Evolutionary conservation across 805 yeast species (phyloP), one percentile per base, ranked within the genome.

Genomic region (Myxozyma lipomycoides): DNA sequence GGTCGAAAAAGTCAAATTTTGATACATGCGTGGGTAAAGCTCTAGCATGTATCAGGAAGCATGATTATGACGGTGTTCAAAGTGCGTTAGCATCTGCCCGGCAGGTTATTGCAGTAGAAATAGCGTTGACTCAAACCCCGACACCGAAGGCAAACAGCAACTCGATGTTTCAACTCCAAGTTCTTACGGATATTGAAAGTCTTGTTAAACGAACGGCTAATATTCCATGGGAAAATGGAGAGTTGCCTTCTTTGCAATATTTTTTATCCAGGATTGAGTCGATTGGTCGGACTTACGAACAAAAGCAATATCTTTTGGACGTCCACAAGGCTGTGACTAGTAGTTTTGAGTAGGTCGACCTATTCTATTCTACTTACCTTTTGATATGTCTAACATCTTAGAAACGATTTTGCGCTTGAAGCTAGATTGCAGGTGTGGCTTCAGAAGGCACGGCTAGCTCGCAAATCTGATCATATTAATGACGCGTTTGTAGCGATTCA

Each of bases 1-100:
- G 73, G 12, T 69, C 84, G 3, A 82, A 81, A 45, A 58, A 68
- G n/a, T 43, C 69, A 7, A 62, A 78, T n/a, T 70, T 78, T 32
- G 82, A 76, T 43, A 79, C 82, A 50, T 79, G 81, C 59, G 73
- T 84, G 52, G 93, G 95, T 0, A 77, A 79, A 49, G 81, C 84
- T 0, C 62, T 88, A 12, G 61, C 74, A 7, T 68, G 75, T n/a
- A 66, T 82, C 15, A 63, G 68, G 32, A 58, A 63, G 0, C 59
- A 61, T 1, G 70, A 78, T 4, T 41, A 58, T 0, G 59, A 55
- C 0, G 71, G 66, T 1, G 72, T 81, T 41, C 52, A 64, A 22
- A 45, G 59, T 1, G 74, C 76, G 43, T 64, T 83, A 6, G 69
- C 76, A 3, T 69, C 71, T 26, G 82, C 88, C 1, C 78, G 81